phyloP scores from a whole-genome alignment of 306 rosid genomes.

The Hippophae rhamnoides region DNA sequence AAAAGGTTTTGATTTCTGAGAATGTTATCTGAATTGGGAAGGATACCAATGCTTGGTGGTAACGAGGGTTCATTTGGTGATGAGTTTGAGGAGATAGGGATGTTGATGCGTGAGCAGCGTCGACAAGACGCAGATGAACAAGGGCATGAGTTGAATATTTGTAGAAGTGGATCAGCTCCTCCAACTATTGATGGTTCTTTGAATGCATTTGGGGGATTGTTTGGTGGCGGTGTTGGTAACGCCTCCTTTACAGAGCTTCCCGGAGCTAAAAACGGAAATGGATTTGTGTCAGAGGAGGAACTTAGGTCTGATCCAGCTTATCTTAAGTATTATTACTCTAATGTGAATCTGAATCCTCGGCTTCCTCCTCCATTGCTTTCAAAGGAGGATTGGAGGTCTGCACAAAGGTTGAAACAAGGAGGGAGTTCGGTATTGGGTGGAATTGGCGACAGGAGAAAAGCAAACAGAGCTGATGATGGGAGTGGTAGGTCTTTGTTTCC shows the following conservation, averaged over 20 bases:
- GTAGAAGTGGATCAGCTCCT: slow-evolving; percentile 89
- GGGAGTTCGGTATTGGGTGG: slow-evolving; percentile 65
- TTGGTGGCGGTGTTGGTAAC: slow-evolving; percentile 31
- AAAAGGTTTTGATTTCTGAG: slow-evolving; percentile 17
- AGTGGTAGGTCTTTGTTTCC: slow-evolving; percentile 48
- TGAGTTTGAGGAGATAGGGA: slow-evolving; percentile 81
- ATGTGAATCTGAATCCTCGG: slow-evolving; percentile 77
- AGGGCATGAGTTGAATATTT: slow-evolving; percentile 60
- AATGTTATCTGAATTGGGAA: slow-evolving; percentile 79
- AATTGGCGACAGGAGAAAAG: slow-evolving; percentile 78
- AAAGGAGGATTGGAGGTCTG: slow-evolving; percentile 81
- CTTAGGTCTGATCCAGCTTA: slow-evolving; percentile 94
- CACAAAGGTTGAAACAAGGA: slow-evolving; percentile 67
- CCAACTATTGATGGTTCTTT: slow-evolving; percentile 84
- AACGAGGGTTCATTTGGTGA: slow-evolving; percentile 81
- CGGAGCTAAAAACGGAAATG: slow-evolving; percentile 46
- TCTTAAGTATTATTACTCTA: slow-evolving; percentile 58
- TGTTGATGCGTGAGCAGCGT: slow-evolving; percentile 74
- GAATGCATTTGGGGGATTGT: slow-evolving; percentile 70
- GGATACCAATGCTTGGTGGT: slow-evolving; percentile 63
- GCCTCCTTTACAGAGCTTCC: slow-evolving; percentile 35
- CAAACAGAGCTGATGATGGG: slow-evolving; percentile 41
- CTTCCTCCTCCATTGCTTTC: slow-evolving; percentile 84
- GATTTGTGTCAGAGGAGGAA: slow-evolving; percentile 67
- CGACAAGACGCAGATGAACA: slow-evolving; percentile 65